Evolutionary conservation across 495 filamentous ascomycete species (phyloP).

Genomic region (Penicillium silybi): DNA sequence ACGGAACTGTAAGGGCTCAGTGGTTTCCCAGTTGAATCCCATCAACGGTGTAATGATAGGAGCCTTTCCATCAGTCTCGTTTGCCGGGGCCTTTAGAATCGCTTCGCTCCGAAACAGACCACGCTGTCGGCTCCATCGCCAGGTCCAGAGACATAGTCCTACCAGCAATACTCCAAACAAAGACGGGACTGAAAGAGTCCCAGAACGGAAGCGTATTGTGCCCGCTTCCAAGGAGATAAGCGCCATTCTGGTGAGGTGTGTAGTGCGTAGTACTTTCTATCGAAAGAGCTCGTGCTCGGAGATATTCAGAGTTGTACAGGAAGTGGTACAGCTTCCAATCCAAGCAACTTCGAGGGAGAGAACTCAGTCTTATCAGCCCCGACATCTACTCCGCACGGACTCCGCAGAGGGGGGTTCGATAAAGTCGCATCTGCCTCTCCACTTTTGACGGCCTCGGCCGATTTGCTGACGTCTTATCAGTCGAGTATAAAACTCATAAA

Average conservation of each 20-base stretch:
- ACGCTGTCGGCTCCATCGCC: background rate
- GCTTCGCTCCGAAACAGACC: background rate
- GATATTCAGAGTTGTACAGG: too few species aligned
- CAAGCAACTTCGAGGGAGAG: too few species aligned
- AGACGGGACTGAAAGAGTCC: background rate
- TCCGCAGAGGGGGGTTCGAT: background rate
- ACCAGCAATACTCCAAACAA: background rate
- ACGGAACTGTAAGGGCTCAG: conserved; percentile 57
- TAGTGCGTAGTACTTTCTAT: too few species aligned
- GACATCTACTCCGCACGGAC: conserved; percentile 6
- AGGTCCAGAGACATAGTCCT: background rate
- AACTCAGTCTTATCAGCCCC: too few species aligned
- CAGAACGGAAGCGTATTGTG: too few species aligned
- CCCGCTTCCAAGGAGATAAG: too few species aligned
- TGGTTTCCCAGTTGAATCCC: conserved; percentile 56
- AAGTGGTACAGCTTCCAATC: too few species aligned
- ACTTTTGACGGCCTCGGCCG: background rate
- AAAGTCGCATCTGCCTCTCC: background rate
- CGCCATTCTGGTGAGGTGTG: too few species aligned
- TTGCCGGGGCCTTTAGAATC: too few species aligned
- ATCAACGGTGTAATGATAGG: conserved; percentile 47
- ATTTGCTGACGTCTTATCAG: background rate
- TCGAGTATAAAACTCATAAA: background rate
- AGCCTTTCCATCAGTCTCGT: too few species aligned
- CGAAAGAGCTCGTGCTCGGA: too few species aligned